These are phyloP conservation scores for Candida multigemmis DNA, from an alignment of 805 yeast species.

Conservation along the genomic window DNA sequence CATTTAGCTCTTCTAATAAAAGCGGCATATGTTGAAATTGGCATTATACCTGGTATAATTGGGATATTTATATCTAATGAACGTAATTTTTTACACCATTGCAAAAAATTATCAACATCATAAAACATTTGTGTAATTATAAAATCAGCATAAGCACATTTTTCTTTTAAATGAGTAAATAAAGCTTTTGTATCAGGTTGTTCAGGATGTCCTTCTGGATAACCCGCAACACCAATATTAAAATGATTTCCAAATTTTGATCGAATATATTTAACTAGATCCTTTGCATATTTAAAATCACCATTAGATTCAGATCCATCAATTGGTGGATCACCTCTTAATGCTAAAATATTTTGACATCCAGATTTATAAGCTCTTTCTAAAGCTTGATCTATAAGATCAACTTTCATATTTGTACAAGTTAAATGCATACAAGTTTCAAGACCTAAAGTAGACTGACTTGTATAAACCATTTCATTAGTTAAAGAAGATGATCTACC, in stretches of 20 bases:
- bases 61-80: conserved; percentile 72
- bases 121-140: conserved; percentile 96
- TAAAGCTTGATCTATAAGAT: conserved; percentile 75
- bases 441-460: conserved; percentile 82
- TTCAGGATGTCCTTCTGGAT: conserved; percentile 97
- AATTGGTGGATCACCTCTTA: conserved; percentile 92
- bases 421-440: conserved; percentile 98
- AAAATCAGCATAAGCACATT: conserved; percentile 88
- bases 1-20: conserved; percentile 90
- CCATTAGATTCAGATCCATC: conserved; percentile 67
- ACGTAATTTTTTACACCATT: conserved; percentile 71
- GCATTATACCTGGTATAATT: conserved; percentile 97
- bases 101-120: conserved; percentile 76
- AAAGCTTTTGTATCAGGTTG: conserved; percentile 44
- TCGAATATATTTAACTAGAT: conserved; percentile 71
- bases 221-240: conserved; percentile 93
- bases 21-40: conserved; percentile 89
- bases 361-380: conserved; percentile 82
- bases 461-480: conserved; percentile 83
- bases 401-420: conserved; percentile 87
- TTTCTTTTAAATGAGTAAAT: conserved; percentile 65
- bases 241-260: conserved; percentile 77
- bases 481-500: conserved; percentile 79
- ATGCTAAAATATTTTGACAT: conserved; percentile 89
- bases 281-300: conserved; percentile 85